Evolutionary conservation across 148 eudicot genomes (phyloP), one percentile per base, ranked within the genome.

Genomic region (Persicaria maculosa): DNA sequence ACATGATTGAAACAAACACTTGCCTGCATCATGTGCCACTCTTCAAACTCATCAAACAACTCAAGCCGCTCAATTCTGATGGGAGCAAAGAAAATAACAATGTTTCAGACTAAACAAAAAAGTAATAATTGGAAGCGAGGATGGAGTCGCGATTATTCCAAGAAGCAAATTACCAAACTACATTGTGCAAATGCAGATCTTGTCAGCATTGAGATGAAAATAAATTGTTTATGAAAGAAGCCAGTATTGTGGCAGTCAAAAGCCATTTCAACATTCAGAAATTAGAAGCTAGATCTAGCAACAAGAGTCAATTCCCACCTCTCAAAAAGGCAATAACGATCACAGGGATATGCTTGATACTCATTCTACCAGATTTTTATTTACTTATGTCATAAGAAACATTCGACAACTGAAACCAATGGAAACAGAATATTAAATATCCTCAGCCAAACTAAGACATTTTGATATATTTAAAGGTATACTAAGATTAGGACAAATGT

Each of bases 1-100:
- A 10, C 59, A 50, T 55, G 44, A 9, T 17, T 43, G 7, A 17
- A 19, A 19, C 0, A 54, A 68, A 43, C 44, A 83, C 86, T 88
- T 89, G 82, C 98, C 93, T 89, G 93, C 98, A 90, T 87, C 96
- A 90, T 93, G 82, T 89, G 82, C 93, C 98, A 90, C 84, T 93
- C 96, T 78, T 93, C 96, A 75, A 93, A 93, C 69, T 95, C 97
- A 78, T 94, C 98, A 44, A 92, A 92, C 86, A 95, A 76, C 80
- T 95, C 98, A 85, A 95, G 82, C 67, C 93, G 85, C 86, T 95
- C 93, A 79, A 95, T 95, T 88, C 98, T 91, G 85, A 74, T 55
- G 57, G 80, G 79, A 11, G 50, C 74, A 79, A 74, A 68, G 45
- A 0, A 6, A 61, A 31, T 43, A 78, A 19, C 75, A 67, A 15